Percentiles rank a stretch among this genome's conserved stretches.
Evolutionary conservation across 345 rosid species (phyloP).

Genomic region (Draba incana): DNA sequence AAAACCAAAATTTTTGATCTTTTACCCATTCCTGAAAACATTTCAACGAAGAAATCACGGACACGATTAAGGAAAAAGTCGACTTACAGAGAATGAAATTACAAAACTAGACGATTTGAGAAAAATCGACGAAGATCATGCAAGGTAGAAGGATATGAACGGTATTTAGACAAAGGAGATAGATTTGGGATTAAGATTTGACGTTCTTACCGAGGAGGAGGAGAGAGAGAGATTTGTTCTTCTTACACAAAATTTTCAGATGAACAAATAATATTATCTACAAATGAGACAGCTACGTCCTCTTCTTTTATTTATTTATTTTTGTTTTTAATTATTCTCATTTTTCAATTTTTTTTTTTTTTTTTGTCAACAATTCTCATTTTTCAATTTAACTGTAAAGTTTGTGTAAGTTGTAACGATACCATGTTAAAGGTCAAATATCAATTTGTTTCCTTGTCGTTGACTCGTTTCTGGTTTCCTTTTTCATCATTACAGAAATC

Average conservation of each 20-base stretch:
- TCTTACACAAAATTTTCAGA: constrained; percentile 30
- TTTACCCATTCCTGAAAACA: constrained; percentile 8
- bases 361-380: too few relatives aligned
- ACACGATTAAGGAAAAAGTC: neutral
- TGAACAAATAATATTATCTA: constrained; percentile 22
- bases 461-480: constrained; percentile 14
- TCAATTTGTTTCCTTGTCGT: constrained; percentile 23
- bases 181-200: constrained; percentile 27
- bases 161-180: constrained; percentile 11
- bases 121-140: constrained; percentile 3
- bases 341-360: neutral
- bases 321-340: neutral
- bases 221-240: constrained; percentile 21
- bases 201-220: constrained; percentile 33
- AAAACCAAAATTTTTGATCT: neutral
- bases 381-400: constrained; percentile 16
- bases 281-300: constrained; percentile 23
- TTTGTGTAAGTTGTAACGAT: constrained; percentile 15
- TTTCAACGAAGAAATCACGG: constrained; percentile 19
- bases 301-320: neutral
- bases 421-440: constrained; percentile 4
- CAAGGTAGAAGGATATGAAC: neutral
- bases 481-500: neutral
- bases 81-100: constrained; percentile 28
- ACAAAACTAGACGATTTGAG: constrained; percentile 9